phyloP scores from a whole-genome alignment of 108 stramenopile genomes.

The Seminavis robusta region DNA sequence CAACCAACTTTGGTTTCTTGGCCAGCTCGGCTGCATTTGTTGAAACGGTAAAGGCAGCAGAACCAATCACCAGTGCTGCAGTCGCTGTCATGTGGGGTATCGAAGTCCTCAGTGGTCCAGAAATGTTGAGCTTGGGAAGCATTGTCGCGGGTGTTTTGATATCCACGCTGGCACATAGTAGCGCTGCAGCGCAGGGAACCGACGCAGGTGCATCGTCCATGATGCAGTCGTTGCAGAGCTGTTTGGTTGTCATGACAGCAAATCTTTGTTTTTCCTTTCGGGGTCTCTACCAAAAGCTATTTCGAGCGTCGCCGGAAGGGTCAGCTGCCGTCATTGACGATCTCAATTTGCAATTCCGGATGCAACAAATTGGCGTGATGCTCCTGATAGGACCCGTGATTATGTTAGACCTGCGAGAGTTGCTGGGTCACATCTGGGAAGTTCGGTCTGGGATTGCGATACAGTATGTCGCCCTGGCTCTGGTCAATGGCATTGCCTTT shows the following conservation, averaged over 20 bases:
- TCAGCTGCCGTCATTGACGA: conserved; percentile 44
- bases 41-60: conserved; percentile 85
- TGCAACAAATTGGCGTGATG: conserved; percentile 75
- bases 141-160: conserved; percentile 70
- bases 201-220: not conserved
- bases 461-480: conserved; percentile 29
- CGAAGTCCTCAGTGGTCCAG: conserved; percentile 44
- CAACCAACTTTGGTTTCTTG: conserved; percentile 66
- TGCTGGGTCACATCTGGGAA: conserved; percentile 1
- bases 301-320: conserved; percentile 56
- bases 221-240: conserved; percentile 25
- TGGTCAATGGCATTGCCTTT: conserved; percentile 75
- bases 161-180: conserved; percentile 55
- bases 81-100: conserved; percentile 67
- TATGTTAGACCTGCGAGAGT: conserved; percentile 17
- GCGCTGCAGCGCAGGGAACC: too few species aligned
- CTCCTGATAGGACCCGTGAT: conserved; percentile 28
- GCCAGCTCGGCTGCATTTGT: conserved; percentile 68
- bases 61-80: conserved; percentile 73
- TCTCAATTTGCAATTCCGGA: conserved; percentile 71
- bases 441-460: not conserved
- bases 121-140: conserved; percentile 42
- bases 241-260: conserved; percentile 60
- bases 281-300: conserved; percentile 79
- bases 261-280: conserved; percentile 86